Base-by-base conservation (phyloP, 2,329 filamentous ascomycete species). In the Colletotrichum phormii region DNA sequence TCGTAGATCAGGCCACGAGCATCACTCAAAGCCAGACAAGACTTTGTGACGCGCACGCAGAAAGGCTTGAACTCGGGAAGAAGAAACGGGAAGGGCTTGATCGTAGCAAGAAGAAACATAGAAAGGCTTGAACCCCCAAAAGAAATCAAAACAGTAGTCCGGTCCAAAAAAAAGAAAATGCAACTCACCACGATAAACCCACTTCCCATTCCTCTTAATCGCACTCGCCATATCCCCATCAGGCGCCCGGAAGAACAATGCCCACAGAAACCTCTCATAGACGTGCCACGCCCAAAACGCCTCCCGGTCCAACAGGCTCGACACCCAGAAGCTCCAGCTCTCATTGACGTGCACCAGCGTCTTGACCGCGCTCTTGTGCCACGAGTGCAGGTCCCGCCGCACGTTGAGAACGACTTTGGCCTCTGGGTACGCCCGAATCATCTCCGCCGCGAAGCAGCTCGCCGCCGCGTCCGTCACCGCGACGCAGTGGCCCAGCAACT, bases 381-480 rank as follows among this genome's bases (percentile, higher is more conserved):
- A 86, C n/a, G 78, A 79, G 26, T 83, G 79, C 9, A 81, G 76
- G 69, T 86, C 83, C n/a, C 81, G 76, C 7, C 81, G 77, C 42
- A 82, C 84, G 73, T 79, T 78, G 67, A 85, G 81, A 22, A 89
- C 81, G 12, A 88, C 85, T 72, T 84, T 85, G 55, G 87, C 86
- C 61, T 73, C 46, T 11, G 71, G 71, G 3, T 73, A 73, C 29
- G 71, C 71, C 11, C 61, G 9, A 1, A 73, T 64, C 71, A 73
- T 71, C 55, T 88, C 86, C 18, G 82, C 79, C 3, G 80, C 82
- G 55, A 88, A 84, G 29, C 82, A 75, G 9, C 73, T 81, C 2
- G 80, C 81, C 2, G 85, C 82, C 1, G 81, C 76, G 73, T 87
- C 86, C 8, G 85, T 84, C 4, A 84, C 81, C 7, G 85, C 85